Evolutionary conservation across 768 basidiomycete genomes (phyloP).

Genomic region (Naematelia aurantialba): DNA sequence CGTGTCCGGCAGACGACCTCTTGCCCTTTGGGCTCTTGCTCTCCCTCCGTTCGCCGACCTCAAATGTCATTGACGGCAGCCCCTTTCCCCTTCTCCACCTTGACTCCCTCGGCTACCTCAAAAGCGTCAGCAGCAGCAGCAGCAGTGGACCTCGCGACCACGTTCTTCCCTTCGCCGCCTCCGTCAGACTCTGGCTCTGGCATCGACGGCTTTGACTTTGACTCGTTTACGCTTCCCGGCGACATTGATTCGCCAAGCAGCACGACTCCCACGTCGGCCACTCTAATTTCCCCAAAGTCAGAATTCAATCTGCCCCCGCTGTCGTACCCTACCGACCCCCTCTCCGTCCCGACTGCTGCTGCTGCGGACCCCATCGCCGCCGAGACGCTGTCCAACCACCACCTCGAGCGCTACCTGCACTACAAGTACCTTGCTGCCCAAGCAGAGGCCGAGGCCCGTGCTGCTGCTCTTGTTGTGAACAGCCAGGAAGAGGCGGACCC

Average conservation of each 20-base stretch:
- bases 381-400: constrained; percentile 37
- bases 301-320: constrained; percentile 11
- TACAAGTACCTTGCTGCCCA: constrained; percentile 40
- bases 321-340: not conserved
- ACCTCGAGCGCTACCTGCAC: constrained; percentile 39
- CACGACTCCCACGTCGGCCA: constrained; percentile 13
- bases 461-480: constrained; percentile 1
- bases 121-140: not conserved
- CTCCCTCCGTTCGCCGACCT: not conserved
- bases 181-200: constrained; percentile 9
- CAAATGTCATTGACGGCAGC: not conserved
- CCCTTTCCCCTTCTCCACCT: not conserved
- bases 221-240: constrained; percentile 20
- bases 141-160: not conserved
- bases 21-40: not conserved
- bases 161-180: constrained; percentile 3
- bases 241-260: not conserved
- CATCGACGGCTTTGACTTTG: constrained; percentile 18
- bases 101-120: not conserved
- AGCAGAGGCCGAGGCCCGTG: constrained; percentile 26
- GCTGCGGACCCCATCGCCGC: constrained; percentile 19
- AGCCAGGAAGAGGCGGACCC: constrained; percentile 18
- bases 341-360: not conserved
- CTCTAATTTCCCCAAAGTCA: constrained; percentile 14
- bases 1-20: not conserved